Evolutionary conservation across 768 basidiomycete genomes (phyloP), one percentile per base, ranked within the genome.

Genomic region (Suillus decipiens): DNA sequence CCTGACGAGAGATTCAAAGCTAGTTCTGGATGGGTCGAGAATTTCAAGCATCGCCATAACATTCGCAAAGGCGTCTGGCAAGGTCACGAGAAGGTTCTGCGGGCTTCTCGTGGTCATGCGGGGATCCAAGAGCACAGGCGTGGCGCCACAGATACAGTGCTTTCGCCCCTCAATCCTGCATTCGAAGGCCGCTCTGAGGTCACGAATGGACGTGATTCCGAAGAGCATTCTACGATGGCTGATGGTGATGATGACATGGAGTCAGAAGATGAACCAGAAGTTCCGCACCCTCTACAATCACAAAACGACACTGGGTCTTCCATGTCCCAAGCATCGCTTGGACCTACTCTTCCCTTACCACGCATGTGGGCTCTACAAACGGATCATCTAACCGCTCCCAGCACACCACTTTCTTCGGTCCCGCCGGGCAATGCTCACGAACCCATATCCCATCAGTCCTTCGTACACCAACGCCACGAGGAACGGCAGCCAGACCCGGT

Each of bases 1-100:
- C 72, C 81, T 54, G 83, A 87, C 63, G 89, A 90, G 62, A 83
- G 85, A 73, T 96, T 96, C 84, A 95, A 95, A 76, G 93, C 91
- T n/a, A 92, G 89, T 71, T 87, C 89, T 11, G 92, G 93, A 5
- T 96, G 94, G 94, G 83, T 96, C 60, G 93, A 95, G 72, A 93
- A 93, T 73, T 96, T 95, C 81, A 95, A 95, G 78, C 83, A 85
- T 68, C 87, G 94, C 39, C 85, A 90, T 66, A 86, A 86, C 63
- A 91, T 96, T 64, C 83, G 86, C 48, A 84, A 84, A 28, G 92
- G 91, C 1, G 76, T 82, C 22, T 88, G 84, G 83, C 76, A 74
- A 22, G 80, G 81, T 33, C 72, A 72, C 36, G 81, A 78, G 60
- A 77, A 74, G 51, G 71, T 71, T 60, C 67, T 71, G 42, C 75